Evolutionary conservation across 345 rosid species (phyloP).

Genomic region (Microthlaspi erraticum): DNA sequence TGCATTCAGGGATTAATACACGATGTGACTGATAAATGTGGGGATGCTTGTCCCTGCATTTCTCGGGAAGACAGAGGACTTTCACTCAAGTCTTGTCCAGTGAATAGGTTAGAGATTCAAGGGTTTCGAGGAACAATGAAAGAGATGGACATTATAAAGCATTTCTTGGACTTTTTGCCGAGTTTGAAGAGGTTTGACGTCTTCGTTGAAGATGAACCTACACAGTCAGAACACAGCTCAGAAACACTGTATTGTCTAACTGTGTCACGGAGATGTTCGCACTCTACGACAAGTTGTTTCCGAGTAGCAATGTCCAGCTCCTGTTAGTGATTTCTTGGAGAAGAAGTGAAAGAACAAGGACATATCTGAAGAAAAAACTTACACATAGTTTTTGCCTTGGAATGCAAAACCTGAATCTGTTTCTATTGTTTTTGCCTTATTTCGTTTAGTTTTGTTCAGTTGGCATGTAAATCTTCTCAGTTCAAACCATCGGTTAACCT

Average conservation of each 20-base stretch:
- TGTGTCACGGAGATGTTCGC: neutral
- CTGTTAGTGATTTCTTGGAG: neutral
- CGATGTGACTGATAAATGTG: slow-evolving; percentile 4
- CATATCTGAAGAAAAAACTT: neutral
- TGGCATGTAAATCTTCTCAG: too few species aligned
- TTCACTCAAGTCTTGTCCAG: slow-evolving; percentile 6
- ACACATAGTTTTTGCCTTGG: neutral
- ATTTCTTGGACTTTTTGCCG: slow-evolving; percentile 21
- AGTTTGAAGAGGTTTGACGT: neutral
- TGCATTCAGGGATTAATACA: slow-evolving; percentile 17
- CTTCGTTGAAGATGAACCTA: slow-evolving; percentile 10
- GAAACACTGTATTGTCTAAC: neutral
- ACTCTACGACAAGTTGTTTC: neutral
- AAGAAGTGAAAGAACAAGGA: slow-evolving; percentile 15
- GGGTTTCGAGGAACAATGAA: slow-evolving; percentile 9
- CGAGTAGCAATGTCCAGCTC: slow-evolving; percentile 20
- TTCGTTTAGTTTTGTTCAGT: too few species aligned
- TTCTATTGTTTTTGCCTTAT: neutral
- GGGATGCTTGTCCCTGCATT: slow-evolving; percentile 24
- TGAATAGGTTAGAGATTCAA: slow-evolving; percentile 11
- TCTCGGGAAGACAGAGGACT: neutral
- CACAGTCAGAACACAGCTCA: too few species aligned
- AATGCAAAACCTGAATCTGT: too few species aligned
- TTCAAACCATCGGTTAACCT: too few species aligned
- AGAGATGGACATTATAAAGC: slow-evolving; percentile 7